Conservation (phyloP, 1,284 basidiomycete species). For the Marasmius sp. region DNA sequence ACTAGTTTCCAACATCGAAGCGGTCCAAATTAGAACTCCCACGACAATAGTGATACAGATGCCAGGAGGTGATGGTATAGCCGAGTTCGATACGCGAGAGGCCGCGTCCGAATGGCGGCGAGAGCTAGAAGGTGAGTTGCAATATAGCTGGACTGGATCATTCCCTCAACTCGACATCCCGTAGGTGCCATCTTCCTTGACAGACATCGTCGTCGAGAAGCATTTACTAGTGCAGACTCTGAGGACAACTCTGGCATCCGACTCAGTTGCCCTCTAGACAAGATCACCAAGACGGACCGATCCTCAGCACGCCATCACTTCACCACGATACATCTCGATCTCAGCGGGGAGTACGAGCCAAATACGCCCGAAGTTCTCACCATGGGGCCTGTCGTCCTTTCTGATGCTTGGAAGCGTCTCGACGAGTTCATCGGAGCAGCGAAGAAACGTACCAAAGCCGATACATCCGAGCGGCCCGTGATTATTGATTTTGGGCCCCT, state of each 20-base stretch:
- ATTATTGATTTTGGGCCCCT: slow-evolving; percentile 46
- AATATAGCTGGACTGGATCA: background rate
- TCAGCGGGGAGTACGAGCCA: slow-evolving; percentile 16
- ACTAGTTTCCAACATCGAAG: slow-evolving; percentile 42
- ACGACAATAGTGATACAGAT: slow-evolving; percentile 39
- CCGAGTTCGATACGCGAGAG: slow-evolving; percentile 62
- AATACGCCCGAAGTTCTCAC: slow-evolving; percentile 24
- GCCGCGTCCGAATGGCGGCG: slow-evolving; percentile 61
- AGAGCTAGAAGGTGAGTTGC: slow-evolving; percentile 44
- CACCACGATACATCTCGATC: slow-evolving; percentile 23
- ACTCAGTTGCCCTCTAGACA: slow-evolving; percentile 54
- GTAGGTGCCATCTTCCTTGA: slow-evolving; percentile 47
- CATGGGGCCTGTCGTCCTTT: slow-evolving; percentile 29
- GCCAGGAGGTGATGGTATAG: slow-evolving; percentile 20
- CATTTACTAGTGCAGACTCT: slow-evolving; percentile 27
- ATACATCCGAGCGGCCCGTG: slow-evolving; percentile 22
- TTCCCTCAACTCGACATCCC: background rate
- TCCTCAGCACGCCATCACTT: slow-evolving; percentile 19
- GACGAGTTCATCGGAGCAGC: slow-evolving; percentile 28
- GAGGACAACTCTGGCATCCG: slow-evolving; percentile 48
- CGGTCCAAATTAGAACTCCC: slow-evolving; percentile 31
- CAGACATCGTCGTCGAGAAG: slow-evolving; percentile 39
- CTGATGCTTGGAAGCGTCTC: slow-evolving; percentile 29
- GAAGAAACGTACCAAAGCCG: slow-evolving; percentile 22
- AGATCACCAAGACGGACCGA: slow-evolving; percentile 33